These are phyloP conservation scores for Colletotrichum theobromicola DNA, from an alignment of 2,329 filamentous ascomycete species.

Conservation along the genomic window DNA sequence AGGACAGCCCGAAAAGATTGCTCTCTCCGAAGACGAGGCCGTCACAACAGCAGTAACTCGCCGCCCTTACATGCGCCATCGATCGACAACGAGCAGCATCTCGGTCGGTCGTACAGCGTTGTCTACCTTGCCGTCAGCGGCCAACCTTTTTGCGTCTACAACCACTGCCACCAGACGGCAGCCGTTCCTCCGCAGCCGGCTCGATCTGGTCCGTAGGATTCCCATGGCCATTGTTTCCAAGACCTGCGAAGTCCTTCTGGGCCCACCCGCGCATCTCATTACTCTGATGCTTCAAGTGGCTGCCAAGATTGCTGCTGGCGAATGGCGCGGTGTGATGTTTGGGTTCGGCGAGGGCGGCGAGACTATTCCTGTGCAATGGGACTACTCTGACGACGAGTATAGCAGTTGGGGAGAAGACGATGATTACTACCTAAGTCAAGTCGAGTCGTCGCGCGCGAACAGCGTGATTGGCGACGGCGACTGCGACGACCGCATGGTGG, in stretches of 20 bases:
- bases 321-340: conserved; percentile 66
- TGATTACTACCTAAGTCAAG: conserved; percentile 40
- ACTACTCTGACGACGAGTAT: conserved; percentile 62
- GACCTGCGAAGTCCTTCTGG: conserved; percentile 77
- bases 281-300: conserved; percentile 83
- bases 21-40: conserved; percentile 13
- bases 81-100: conserved; percentile 57
- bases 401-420: conserved; percentile 65
- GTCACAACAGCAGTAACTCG: conserved; percentile 31
- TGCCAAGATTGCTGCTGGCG: conserved; percentile 70
- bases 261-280: conserved; percentile 81
- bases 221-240: conserved; percentile 74
- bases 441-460: conserved; percentile 33
- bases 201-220: conserved; percentile 55
- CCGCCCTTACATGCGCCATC: conserved; percentile 52
- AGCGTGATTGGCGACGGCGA: conserved; percentile 12
- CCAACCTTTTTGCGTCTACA: conserved; percentile 66
- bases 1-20: conserved; percentile 8
- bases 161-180: conserved; percentile 25
- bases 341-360: conserved; percentile 60
- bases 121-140: conserved; percentile 71
- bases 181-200: conserved; percentile 40
- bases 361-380: conserved; percentile 64
- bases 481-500: conserved; percentile 17
- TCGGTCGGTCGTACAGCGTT: conserved; percentile 61